These are phyloP conservation scores for Botrytis aclada DNA, from an alignment of 2,329 filamentous ascomycete species.

Conservation along the genomic window DNA sequence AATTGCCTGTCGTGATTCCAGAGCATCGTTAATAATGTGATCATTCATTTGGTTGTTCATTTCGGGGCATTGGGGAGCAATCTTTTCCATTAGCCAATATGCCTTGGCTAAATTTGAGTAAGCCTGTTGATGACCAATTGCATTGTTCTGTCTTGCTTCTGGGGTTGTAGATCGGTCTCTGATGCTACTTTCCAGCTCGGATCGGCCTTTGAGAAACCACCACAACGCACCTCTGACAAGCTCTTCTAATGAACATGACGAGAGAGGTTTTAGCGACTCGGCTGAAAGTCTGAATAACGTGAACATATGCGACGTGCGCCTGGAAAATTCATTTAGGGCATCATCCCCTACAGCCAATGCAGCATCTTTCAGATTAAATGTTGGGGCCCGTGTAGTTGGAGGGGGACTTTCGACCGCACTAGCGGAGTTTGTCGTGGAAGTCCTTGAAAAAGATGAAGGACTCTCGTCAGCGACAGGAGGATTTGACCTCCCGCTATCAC, in stretches of 20 bases:
- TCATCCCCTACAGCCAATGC: constrained; percentile 46
- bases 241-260: constrained; percentile 60
- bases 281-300: constrained; percentile 76
- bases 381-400: constrained; percentile 22
- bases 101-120: constrained; percentile 83
- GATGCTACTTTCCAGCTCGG: constrained; percentile 69
- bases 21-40: constrained; percentile 39
- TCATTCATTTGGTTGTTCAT: constrained; percentile 26
- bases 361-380: constrained; percentile 30
- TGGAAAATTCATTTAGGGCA: constrained; percentile 66
- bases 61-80: constrained; percentile 39
- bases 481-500: constrained; percentile 13
- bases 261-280: constrained; percentile 66
- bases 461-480: constrained; percentile 9
- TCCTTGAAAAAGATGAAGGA: not conserved
- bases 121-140: constrained; percentile 66
- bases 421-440: not conserved
- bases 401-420: constrained; percentile 18
- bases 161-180: constrained; percentile 58
- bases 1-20: constrained; percentile 53
- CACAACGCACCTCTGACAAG: constrained; percentile 73
- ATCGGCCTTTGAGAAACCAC: constrained; percentile 86
- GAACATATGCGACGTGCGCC: constrained; percentile 69
- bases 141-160: constrained; percentile 52
- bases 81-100: constrained; percentile 70